Base-by-base conservation (phyloP, 768 basidiomycete genomes). In the Boletellus emodensis region DNA sequence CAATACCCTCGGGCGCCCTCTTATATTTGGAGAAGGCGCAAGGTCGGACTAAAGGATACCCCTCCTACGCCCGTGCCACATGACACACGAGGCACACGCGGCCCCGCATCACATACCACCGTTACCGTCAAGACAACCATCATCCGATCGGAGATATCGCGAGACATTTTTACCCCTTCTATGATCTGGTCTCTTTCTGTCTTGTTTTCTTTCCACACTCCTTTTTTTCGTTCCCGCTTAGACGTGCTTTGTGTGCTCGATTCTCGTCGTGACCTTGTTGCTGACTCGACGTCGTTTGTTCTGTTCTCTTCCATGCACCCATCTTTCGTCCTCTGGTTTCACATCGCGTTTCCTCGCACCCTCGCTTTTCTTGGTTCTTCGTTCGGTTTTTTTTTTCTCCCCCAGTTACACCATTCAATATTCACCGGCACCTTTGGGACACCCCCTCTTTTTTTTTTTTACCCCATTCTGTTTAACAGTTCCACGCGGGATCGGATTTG, bases 111-210 rank as follows among this genome's bases (percentile, higher is more conserved):
- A 18, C 20, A 17, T 30, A 49, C 7, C 38, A 49, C 39, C 40
- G 18, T 43, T 41, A 12, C 6, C 38, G 28, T 36, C 30, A 22
- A n/a, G 17, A 18, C 18, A 15, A 37, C 26, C 44, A 46, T 37
- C 47, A 45, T 37, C n/a, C 40, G 22, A 56, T 44, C 45, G 24
- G 17, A 28, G 40, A 57, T 49, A 44, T 33, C 46, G 44, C 17
- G 20, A 28, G 22, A 56, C 46, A 37, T 17, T 40, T 40, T 24
- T 15, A 13, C 17, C 17, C 18, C 18, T 8, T 20, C 13, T 15
- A 32, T 20, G 43, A 17, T 32, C 12, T 37, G 44, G 36, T 6
- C 22, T 20, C 20, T 20, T 9, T n/a, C 40, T 46, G 47, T 26
- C 3, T 49, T 45, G 40, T 30, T 30, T 28, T 4, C 26, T 30